phyloP scores from a whole-genome alignment of 768 basidiomycete species.

The Chlorophyllum brunneum region DNA sequence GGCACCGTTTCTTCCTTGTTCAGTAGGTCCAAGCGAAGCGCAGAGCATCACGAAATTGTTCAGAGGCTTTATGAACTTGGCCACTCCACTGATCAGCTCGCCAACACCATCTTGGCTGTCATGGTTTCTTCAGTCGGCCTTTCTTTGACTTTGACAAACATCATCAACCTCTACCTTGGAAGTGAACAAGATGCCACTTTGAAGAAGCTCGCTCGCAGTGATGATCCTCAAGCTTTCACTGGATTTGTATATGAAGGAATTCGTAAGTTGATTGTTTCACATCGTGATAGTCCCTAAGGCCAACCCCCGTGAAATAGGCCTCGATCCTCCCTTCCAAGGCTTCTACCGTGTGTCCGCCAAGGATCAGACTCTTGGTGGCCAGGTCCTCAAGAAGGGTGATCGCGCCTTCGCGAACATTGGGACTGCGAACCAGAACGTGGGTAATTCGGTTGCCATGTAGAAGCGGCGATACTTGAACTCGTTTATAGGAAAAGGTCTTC shows the following conservation, averaged over 20 bases:
- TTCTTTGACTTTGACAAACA: conserved; percentile 63
- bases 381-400: conserved; percentile 42
- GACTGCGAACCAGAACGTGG: conserved; percentile 53
- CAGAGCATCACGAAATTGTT: conserved; percentile 47
- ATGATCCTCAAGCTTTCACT: conserved; percentile 37
- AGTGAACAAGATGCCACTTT: conserved; percentile 38
- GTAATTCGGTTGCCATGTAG: conserved; percentile 20
- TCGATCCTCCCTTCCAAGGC: conserved; percentile 72
- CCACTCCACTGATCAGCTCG: conserved; percentile 54
- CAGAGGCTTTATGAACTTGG: conserved; percentile 55
- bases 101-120: conserved; percentile 69
- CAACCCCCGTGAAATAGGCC: conserved; percentile 37
- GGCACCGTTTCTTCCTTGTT: conserved; percentile 46
- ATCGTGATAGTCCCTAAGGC: background rate
- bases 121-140: conserved; percentile 69
- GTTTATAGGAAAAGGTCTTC: conserved; percentile 47
- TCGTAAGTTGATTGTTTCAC: conserved; percentile 39
- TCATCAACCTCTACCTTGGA: conserved; percentile 61
- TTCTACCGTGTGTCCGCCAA: conserved; percentile 55
- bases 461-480: background rate
- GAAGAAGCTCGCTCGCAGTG: conserved; percentile 28
- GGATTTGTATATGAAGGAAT: conserved; percentile 67
- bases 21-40: conserved; percentile 35
- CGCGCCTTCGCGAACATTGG: conserved; percentile 62
- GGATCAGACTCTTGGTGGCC: conserved; percentile 39